These are phyloP conservation scores for Mrakia blollopis DNA, from an alignment of 768 basidiomycete genomes.

Conservation along the genomic window DNA sequence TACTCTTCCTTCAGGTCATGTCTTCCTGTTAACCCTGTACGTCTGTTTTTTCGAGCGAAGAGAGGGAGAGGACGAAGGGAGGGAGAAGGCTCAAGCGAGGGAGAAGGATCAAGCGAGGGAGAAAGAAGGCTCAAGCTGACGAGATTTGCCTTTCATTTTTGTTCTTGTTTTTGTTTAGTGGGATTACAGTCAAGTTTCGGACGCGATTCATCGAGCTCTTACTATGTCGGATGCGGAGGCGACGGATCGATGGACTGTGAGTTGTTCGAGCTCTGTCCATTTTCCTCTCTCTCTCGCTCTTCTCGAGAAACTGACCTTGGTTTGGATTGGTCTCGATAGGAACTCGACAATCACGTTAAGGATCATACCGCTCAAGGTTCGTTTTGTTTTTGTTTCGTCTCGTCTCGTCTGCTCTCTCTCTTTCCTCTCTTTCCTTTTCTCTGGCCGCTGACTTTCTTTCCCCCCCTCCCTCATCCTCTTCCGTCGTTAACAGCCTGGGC, in stretches of 20 bases:
- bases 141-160: too few relatives aligned
- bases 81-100: too few relatives aligned
- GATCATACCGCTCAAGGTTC: slow-evolving; percentile 83
- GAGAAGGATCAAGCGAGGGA: too few relatives aligned
- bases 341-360: slow-evolving; percentile 76
- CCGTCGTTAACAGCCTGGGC: not conserved
- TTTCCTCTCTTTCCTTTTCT: too few relatives aligned
- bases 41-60: not conserved
- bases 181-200: slow-evolving; percentile 31
- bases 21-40: slow-evolving; percentile 68
- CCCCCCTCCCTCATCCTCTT: not conserved
- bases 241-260: slow-evolving; percentile 59
- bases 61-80: too few relatives aligned
- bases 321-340: slow-evolving; percentile 40
- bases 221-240: slow-evolving; percentile 74
- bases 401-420: not conserved
- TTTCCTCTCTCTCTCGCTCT: too few relatives aligned
- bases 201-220: slow-evolving; percentile 51
- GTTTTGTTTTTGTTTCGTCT: slow-evolving; percentile 49
- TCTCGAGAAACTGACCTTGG: too few relatives aligned
- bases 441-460: not conserved
- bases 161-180: too few relatives aligned
- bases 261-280: not conserved
- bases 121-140: too few relatives aligned
- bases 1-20: slow-evolving; percentile 83